Conservation (phyloP, 768 basidiomycete genomes). For the Tulasnella sp. region DNA sequence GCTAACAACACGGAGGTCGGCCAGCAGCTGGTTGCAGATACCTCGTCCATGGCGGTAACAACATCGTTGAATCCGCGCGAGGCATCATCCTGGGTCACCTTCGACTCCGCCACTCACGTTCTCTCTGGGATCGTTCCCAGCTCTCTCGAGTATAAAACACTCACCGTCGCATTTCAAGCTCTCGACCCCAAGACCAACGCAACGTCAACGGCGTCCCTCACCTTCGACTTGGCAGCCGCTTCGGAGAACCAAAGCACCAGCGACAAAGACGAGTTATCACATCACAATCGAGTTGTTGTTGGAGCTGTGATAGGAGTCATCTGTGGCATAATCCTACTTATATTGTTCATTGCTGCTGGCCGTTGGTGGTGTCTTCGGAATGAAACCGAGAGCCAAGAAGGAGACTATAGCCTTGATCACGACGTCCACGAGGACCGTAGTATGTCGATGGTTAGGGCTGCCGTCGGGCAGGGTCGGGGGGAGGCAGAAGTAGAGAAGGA, state of each 20-base stretch:
- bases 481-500: background rate
- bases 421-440: background rate
- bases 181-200: conserved; percentile 9
- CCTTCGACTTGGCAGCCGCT: conserved; percentile 1
- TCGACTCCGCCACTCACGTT: conserved; percentile 46
- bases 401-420: conserved; percentile 12
- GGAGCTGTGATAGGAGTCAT: conserved; percentile 11
- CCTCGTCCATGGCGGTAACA: conserved; percentile 45
- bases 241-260: background rate
- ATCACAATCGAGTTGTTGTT: background rate
- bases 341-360: background rate
- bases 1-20: conserved; percentile 41
- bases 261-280: background rate
- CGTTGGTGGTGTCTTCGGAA: background rate
- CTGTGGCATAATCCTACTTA: conserved; percentile 12
- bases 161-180: conserved; percentile 23
- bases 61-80: conserved; percentile 50
- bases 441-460: background rate
- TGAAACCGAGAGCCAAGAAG: background rate
- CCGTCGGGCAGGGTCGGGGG: background rate
- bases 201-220: conserved; percentile 5
- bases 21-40: background rate
- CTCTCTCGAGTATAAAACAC: conserved; percentile 33
- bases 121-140: conserved; percentile 57
- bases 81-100: conserved; percentile 51